A percentile compares a stretch with the other conserved stretches of the same genome.
phyloP scores from a whole-genome alignment of 345 rosid species.

The Turnera subulata region DNA sequence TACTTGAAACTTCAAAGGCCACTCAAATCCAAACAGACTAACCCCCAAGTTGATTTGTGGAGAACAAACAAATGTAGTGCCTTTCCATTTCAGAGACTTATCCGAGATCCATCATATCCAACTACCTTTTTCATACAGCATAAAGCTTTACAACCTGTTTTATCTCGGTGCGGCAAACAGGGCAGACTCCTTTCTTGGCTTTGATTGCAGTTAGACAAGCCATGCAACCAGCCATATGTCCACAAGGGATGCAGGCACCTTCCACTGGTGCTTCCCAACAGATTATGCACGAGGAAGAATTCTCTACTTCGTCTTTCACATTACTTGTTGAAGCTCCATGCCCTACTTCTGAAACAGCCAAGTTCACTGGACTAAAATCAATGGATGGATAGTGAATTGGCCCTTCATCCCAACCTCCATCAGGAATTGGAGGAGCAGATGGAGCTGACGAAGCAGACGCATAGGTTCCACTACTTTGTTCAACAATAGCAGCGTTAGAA shows the following conservation, averaged over 20 bases:
- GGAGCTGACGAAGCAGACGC: constrained; percentile 9
- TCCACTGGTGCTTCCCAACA: constrained; percentile 29
- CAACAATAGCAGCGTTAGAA: constrained; percentile 1
- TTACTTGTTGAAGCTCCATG: constrained; percentile 13
- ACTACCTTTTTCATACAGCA: constrained; percentile 17
- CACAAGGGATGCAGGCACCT: constrained; percentile 28
- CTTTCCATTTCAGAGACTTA: no score
- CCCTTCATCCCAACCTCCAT: constrained; percentile 10
- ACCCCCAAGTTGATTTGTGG: no score
- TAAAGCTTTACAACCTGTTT: constrained; percentile 22
- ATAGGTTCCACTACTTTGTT: neutral
- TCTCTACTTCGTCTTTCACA: constrained; percentile 4
- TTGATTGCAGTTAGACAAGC: constrained; percentile 26
- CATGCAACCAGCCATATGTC: constrained; percentile 34
- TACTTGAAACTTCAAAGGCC: no score
- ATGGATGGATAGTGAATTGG: constrained; percentile 20
- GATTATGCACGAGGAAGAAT: constrained; percentile 21
- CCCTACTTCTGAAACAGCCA: constrained; percentile 2
- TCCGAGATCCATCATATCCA: no score
- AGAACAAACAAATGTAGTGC: no score
- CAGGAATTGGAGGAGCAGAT: constrained; percentile 28
- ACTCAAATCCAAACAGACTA: no score
- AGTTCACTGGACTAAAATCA: constrained; percentile 14
- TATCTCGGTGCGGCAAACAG: constrained; percentile 20
- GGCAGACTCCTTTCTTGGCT: constrained; percentile 23